These are phyloP conservation scores for Telopea speciosissima DNA, from an alignment of 177 flowering plant genomes.

Conservation along the genomic window DNA sequence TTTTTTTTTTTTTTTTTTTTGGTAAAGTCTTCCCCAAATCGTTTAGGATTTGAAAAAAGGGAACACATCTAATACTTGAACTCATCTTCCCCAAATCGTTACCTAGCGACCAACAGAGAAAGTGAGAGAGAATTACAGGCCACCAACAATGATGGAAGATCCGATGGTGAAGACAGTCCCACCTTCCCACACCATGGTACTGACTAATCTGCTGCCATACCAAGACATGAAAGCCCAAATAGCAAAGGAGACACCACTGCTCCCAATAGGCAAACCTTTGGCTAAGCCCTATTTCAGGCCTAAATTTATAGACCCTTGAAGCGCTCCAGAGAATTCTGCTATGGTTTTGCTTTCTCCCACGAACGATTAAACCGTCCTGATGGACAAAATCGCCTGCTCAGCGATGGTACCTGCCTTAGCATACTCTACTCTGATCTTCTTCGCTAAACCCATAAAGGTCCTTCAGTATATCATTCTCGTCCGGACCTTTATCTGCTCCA, in stretches of 20 bases:
- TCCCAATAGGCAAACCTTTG: slow-evolving; percentile 82
- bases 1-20: no score
- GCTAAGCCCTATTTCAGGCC: slow-evolving; percentile 72
- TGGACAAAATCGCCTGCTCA: slow-evolving; percentile 73
- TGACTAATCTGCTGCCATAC: slow-evolving; percentile 77
- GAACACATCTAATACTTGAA: no score
- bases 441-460: slow-evolving; percentile 46
- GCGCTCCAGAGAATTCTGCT: slow-evolving; percentile 47
- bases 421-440: slow-evolving; percentile 62
- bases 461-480: slow-evolving; percentile 64
- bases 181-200: slow-evolving; percentile 60
- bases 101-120: no score
- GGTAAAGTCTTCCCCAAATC: no score
- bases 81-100: no score
- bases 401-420: slow-evolving; percentile 51
- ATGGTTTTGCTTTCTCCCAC: slow-evolving; percentile 63
- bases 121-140: slow-evolving; percentile 41
- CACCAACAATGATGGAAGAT: slow-evolving; percentile 60
- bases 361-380: slow-evolving; percentile 78
- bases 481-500: no score
- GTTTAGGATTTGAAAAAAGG: no score
- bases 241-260: slow-evolving; percentile 64
- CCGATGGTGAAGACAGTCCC: slow-evolving; percentile 80
- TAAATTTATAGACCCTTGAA: slow-evolving; percentile 52
- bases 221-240: slow-evolving; percentile 74